Evolutionary conservation across 176 grass and related monocot species (phyloP), one percentile per base, ranked within the genome.

Genomic region (Canna indica): DNA sequence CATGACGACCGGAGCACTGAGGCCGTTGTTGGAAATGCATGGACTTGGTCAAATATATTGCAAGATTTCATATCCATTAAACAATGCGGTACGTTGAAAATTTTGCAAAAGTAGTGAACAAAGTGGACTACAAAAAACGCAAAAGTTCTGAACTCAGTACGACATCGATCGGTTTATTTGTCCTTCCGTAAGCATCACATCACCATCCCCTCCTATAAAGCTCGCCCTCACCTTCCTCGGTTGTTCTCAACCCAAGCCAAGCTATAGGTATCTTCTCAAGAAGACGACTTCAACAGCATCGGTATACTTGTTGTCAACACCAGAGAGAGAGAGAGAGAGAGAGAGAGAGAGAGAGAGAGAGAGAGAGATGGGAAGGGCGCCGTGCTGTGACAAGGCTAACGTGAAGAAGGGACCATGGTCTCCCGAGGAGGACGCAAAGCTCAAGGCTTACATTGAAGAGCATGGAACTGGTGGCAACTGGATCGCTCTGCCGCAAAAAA

Each of bases 381-480:
- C 95, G 35, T 99, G 95, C 73, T 99, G 95, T 64, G 95, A 99
- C 86, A 99, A 99, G 84, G 86, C 86, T n/a, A 99, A 46, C 39
- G 94, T 93, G 73, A 99, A 99, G 86, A 99, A 81, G 69, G 94
- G 94, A 18, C 89, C 94, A 1, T 99, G 94, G 94, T 99, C 94
- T 25, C 88, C 86, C 16, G 94, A 93, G 73, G 94, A 99, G 75
- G 94, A 97, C 73, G 86, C 82, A 67, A 90, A 79, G 90, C 90
- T 99, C 54, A 93, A 88, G 80, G 75, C 84, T 63, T 99, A 90
- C 75, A 93, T 99, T 58, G 94, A 99, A 56, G 86, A 88, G 70
- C 42, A 99, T 42, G 94, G 94, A 61, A 93, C 84, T 68, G 94
- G 84, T 10, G 82, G 86, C 69, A 93, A 99, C 82, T 99, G 94